A percentile compares a stretch with the other conserved stretches of the same genome.
phyloP scores from a whole-genome alignment of 768 basidiomycete genomes.

The Suillus variegatus region DNA sequence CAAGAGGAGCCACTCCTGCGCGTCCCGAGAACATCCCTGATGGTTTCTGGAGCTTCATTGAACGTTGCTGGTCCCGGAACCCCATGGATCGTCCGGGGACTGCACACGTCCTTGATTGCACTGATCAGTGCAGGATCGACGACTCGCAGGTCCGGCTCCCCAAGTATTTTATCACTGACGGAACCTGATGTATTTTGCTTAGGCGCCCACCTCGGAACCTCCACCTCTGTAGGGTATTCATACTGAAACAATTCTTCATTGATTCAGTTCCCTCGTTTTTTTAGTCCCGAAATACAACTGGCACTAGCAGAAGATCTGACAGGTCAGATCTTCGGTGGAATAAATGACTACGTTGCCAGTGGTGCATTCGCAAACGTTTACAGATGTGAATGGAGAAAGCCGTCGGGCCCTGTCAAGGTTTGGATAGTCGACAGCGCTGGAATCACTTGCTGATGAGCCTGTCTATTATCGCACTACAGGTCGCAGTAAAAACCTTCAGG shows the following conservation, averaged over 20 bases:
- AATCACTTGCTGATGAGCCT: not conserved
- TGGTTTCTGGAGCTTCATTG: not conserved
- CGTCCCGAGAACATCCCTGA: not conserved
- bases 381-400: not conserved
- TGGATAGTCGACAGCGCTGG: not conserved
- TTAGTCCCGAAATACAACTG: too few relatives aligned
- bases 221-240: not conserved
- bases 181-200: not conserved
- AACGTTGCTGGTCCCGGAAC: not conserved
- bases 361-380: not conserved
- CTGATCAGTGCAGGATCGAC: not conserved
- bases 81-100: not conserved
- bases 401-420: not conserved
- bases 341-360: not conserved
- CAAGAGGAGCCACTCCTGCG: not conserved
- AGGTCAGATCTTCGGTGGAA: not conserved
- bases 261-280: not conserved
- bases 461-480: not conserved
- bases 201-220: not conserved
- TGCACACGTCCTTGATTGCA: not conserved
- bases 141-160: not conserved
- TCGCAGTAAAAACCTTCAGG: constrained; percentile 1
- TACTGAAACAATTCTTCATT: not conserved
- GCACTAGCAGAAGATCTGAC: not conserved
- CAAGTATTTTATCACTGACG: not conserved